Base-by-base conservation (phyloP, 106 monocot species). In the Acanthochlamys bracteata region DNA sequence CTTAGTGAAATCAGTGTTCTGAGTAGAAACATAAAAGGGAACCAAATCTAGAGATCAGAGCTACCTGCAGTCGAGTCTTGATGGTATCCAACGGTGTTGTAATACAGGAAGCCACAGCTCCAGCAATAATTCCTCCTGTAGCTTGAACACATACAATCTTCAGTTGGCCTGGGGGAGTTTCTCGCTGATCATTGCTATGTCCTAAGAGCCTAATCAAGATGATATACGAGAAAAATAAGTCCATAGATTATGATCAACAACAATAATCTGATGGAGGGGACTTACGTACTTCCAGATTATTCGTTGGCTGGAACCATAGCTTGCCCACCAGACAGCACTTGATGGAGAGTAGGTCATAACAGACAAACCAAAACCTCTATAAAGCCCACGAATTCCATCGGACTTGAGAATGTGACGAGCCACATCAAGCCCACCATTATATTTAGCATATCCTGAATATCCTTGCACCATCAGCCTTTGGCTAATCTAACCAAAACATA, bases 381-480 rank as follows among this genome's bases (percentile, higher is more conserved):
- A 99, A 24, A 99, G 69, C 24, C 98, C 92, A 20, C 83, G 74
- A 21, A 92, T 61, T 39, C 98, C 98, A 67, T 92, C 77, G 60
- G 79, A 62, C 76, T 83, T 81, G 4, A 92, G 20, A 73, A 92
- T 77, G 62, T 81, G 75, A 42, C 75, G 70, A 77, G 73, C 85
- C 59, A 92, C 92, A 77, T 92, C 92, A 27, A 88, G 13, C 53
- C 98, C 98, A 71, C 98, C 98, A 66, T 77, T 86, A 78, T 99
- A 99, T 40, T 81, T 92, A 42, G 83, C 75, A 69, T 86, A 71
- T 54, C 98, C 98, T 78, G 92, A 92, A 69, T 92, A 89, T 71
- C 98, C 98, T 86, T 92, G 92, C 41, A 99, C 98, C 98, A 99
- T 99, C 89, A 99, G 74, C 79, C 80, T 99, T 83, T 99, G 98